Conservation (phyloP, 2,329 filamentous ascomycete genomes). For the Ophiostoma novo-ulmi region DNA sequence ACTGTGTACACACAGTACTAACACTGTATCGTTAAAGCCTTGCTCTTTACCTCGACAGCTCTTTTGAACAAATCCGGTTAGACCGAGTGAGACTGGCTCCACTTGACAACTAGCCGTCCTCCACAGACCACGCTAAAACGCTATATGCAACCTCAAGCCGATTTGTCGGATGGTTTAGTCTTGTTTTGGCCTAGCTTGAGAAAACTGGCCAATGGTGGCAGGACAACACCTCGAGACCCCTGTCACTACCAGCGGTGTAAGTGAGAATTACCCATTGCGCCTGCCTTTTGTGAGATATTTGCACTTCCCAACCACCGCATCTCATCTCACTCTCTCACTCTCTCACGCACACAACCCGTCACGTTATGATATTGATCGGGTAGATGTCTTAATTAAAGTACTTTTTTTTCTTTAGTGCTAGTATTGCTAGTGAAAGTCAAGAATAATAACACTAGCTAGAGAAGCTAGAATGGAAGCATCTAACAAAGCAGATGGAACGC, state of each 20-base stretch:
- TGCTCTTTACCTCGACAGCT: background rate
- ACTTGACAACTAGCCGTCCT: slow-evolving; percentile 2
- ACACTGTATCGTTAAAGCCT: background rate
- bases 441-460: background rate
- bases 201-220: background rate
- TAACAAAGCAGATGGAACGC: background rate
- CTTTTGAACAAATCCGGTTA: background rate
- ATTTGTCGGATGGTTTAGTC: background rate
- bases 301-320: slow-evolving; percentile 6
- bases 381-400: too few species aligned
- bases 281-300: background rate
- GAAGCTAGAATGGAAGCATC: background rate
- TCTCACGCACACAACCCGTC: too few species aligned
- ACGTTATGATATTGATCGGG: too few species aligned
- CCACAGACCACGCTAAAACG: slow-evolving; percentile 7
- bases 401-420: too few species aligned
- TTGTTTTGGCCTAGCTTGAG: background rate
- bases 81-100: background rate
- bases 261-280: background rate
- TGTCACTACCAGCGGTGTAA: slow-evolving; percentile 8
- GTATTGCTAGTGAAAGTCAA: background rate
- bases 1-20: background rate
- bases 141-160: background rate
- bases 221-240: slow-evolving; percentile 8
- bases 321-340: background rate